A percentile compares a stretch with the other conserved stretches of the same genome.
These are phyloP conservation scores for Wickerhamiella bombiphila DNA, from an alignment of 805 yeast species.

Conservation along the genomic window DNA sequence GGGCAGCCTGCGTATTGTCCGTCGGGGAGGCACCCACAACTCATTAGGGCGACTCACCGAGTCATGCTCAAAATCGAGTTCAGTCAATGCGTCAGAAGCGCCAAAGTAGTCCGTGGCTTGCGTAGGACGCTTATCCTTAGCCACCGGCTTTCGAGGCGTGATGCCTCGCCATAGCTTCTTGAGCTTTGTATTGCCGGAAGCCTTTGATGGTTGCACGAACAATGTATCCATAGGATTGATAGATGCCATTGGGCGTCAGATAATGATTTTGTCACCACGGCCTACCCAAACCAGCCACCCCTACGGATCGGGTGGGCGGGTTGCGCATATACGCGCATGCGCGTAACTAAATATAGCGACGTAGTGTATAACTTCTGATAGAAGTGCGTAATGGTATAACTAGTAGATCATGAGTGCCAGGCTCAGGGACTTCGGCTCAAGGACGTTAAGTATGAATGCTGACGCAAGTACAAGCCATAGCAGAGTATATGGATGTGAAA, in stretches of 20 bases:
- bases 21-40: no score
- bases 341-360: not conserved
- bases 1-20: not conserved
- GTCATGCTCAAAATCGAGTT: slow-evolving; percentile 2
- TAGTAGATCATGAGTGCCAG: no score
- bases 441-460: no score
- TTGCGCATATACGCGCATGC: not conserved
- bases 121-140: no score
- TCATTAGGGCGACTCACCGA: not conserved
- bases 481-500: not conserved
- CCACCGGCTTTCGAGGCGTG: not conserved
- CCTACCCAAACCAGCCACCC: no score
- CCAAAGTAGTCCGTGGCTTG: not conserved
- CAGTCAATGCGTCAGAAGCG: not conserved
- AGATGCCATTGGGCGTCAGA: not conserved
- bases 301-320: not conserved
- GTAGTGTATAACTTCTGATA: not conserved
- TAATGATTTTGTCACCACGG: no score
- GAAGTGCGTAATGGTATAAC: not conserved
- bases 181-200: not conserved
- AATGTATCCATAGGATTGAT: not conserved
- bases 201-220: slow-evolving; percentile 1
- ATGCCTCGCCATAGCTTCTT: not conserved
- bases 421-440: no score
- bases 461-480: not conserved